Base-by-base conservation (phyloP, 257 asterid genomes). In the Parsonsia alboflavescens region DNA sequence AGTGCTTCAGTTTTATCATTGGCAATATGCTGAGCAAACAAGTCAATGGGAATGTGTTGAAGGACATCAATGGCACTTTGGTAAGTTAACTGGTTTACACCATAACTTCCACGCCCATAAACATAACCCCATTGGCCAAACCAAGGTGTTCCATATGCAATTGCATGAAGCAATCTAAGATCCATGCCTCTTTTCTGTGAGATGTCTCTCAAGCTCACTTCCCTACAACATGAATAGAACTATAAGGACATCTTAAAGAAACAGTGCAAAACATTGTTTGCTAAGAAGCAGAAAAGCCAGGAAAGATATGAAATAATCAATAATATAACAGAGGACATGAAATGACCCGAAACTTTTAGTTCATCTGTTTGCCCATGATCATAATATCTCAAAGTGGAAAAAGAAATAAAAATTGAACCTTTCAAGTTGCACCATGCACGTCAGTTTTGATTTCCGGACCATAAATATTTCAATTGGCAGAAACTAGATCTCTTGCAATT, bases 141-240 rank as follows among this genome's bases (percentile, higher is more conserved):
- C 99, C 99, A 95, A 5, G 99, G 83, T 33, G 88, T 88, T 1
- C 93, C 91, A 67, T 89, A 89, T 49, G 96, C 96, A 68, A 92
- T 76, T 4, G 87, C 82, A 66, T 95, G 90, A 12, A 95, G 86
- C 39, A 92, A 68, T 74, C 99, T 84, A 17, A 92, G 85, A 46
- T 95, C 98, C 96, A 95, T 90, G 67, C 96, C 88, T 84, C 79
- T 88, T 90, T 90, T 95, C 75, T 74, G 83, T 0, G 96, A 84
- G 66, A 73, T 72, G 73, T 95, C 99, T 80, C 80, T 88, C 80
- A 95, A 82, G 79, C 99, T 92, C 84, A 95, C 96, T 80, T 91
- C 84, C 90, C 99, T 95, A 50, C 80, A 80, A 73, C 39, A 7
- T 13, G 70, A 24, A n/a, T 3, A 36, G 50, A 64, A 66, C 21